A percentile compares a stretch with the other conserved stretches of the same genome.
Conservation (phyloP, 2,329 filamentous ascomycete genomes). For the Nigrospora oryzae region DNA sequence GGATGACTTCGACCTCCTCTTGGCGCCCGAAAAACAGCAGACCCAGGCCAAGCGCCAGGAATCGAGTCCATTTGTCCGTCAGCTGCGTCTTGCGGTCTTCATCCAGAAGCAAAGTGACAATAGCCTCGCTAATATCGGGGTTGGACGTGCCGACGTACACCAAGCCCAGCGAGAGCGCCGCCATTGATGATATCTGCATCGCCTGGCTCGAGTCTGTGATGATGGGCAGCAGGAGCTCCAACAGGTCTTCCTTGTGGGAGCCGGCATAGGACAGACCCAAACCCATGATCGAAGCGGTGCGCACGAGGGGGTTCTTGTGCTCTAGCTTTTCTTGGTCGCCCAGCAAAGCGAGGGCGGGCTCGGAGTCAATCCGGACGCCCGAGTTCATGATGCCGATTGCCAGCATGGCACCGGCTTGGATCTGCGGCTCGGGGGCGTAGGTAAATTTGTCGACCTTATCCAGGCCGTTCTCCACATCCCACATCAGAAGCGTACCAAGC, state of each 20-base stretch:
- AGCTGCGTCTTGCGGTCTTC: slow-evolving; percentile 85
- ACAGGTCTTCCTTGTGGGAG: slow-evolving; percentile 82
- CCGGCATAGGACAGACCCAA: slow-evolving; percentile 91
- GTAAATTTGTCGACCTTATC: slow-evolving; percentile 95
- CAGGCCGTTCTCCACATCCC: slow-evolving; percentile 87
- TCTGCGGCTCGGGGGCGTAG: slow-evolving; percentile 69
- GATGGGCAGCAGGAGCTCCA: slow-evolving; percentile 78
- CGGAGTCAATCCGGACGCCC: slow-evolving; percentile 79
- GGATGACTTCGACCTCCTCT: slow-evolving; percentile 96
- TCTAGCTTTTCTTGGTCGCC: slow-evolving; percentile 73
- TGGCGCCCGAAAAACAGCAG: slow-evolving; percentile 93
- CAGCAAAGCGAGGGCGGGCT: slow-evolving; percentile 81
- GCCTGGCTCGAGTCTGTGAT: slow-evolving; percentile 76
- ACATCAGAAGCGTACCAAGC: slow-evolving; percentile 80
- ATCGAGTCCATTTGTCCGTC: slow-evolving; percentile 97
- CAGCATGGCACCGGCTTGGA: slow-evolving; percentile 85
- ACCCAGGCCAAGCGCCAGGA: slow-evolving; percentile 88
- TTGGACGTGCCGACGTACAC: slow-evolving; percentile 91
- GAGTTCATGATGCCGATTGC: slow-evolving; percentile 95
- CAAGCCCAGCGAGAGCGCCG: slow-evolving; percentile 80
- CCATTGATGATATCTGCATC: slow-evolving; percentile 96
- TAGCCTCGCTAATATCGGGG: slow-evolving; percentile 82
- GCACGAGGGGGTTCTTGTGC: slow-evolving; percentile 67
- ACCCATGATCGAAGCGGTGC: slow-evolving; percentile 88
- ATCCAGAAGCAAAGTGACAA: slow-evolving; percentile 87